A percentile compares a stretch with the other conserved stretches of the same genome.
Conservation (phyloP, 129 eudicot species). For the Flaveria robusta region DNA sequence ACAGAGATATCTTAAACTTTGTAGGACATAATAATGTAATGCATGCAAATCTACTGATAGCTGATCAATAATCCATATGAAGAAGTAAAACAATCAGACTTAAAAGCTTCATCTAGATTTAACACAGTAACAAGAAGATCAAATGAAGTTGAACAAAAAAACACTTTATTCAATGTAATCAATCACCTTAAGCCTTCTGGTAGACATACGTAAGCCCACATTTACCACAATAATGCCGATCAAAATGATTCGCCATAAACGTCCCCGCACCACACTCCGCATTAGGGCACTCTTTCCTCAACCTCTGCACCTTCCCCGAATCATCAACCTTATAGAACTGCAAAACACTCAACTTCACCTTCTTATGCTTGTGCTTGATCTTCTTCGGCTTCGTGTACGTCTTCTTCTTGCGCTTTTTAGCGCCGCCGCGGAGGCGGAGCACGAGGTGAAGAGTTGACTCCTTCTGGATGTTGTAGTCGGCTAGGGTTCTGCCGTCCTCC, state of each 20-base stretch:
- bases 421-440: slow-evolving; percentile 58
- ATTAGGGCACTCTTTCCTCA: slow-evolving; percentile 53
- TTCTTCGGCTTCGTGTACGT: slow-evolving; percentile 52
- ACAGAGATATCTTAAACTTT: not conserved
- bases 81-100: not conserved
- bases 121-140: no score
- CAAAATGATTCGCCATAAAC: slow-evolving; percentile 51
- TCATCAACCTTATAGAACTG: slow-evolving; percentile 50
- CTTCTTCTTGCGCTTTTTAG: slow-evolving; percentile 52
- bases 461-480: slow-evolving; percentile 64
- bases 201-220: slow-evolving; percentile 48
- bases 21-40: not conserved
- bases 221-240: slow-evolving; percentile 51
- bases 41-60: not conserved
- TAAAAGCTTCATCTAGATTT: not conserved
- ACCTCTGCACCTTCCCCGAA: slow-evolving; percentile 44
- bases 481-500: slow-evolving; percentile 59
- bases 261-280: slow-evolving; percentile 51
- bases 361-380: slow-evolving; percentile 52
- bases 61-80: not conserved
- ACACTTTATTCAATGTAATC: not conserved
- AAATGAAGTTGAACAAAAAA: not conserved
- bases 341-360: slow-evolving; percentile 43
- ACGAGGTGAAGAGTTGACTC: slow-evolving; percentile 59
- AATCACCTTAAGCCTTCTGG: slow-evolving; percentile 41